A percentile compares a stretch with the other conserved stretches of the same genome.
These are phyloP conservation scores for Apium graveolens DNA, from an alignment of 129 eudicot species.

Conservation along the genomic window DNA sequence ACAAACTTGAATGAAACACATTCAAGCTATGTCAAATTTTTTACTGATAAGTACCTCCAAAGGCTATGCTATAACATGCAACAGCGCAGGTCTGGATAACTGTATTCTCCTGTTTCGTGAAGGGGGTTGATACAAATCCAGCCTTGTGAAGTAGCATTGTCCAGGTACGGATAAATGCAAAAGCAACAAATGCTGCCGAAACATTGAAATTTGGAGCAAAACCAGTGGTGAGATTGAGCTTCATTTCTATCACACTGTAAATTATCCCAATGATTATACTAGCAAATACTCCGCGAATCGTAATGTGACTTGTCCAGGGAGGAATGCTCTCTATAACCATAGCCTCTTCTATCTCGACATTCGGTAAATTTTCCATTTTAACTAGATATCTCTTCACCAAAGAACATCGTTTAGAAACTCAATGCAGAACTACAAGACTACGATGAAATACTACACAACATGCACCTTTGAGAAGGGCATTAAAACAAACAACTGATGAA, in stretches of 20 bases:
- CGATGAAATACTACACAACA: background rate
- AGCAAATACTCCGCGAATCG: conserved; percentile 62
- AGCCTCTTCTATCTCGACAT: conserved; percentile 10
- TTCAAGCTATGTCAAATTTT: background rate
- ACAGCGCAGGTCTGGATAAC: conserved; percentile 90
- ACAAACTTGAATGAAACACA: background rate
- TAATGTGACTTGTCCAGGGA: conserved; percentile 85
- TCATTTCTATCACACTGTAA: conserved; percentile 83
- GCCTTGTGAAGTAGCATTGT: conserved; percentile 57
- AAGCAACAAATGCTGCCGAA: conserved; percentile 91
- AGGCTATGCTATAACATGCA: conserved; percentile 83
- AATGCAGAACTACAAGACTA: background rate
- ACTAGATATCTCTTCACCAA: background rate
- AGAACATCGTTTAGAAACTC: background rate
- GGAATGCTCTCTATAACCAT: conserved; percentile 35
- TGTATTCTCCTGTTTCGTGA: conserved; percentile 82
- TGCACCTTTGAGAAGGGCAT: background rate
- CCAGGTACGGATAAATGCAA: conserved; percentile 65
- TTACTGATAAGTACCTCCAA: conserved; percentile 47
- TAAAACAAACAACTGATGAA: background rate
- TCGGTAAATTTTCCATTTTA: background rate
- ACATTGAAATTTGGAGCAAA: conserved; percentile 85
- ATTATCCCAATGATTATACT: conserved; percentile 64
- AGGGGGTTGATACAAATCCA: conserved; percentile 52
- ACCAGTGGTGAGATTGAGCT: conserved; percentile 86